Evolutionary conservation across 169 alveolate species (phyloP), one percentile per base, ranked within the genome.

Genomic region (Plasmodium yoelii): DNA sequence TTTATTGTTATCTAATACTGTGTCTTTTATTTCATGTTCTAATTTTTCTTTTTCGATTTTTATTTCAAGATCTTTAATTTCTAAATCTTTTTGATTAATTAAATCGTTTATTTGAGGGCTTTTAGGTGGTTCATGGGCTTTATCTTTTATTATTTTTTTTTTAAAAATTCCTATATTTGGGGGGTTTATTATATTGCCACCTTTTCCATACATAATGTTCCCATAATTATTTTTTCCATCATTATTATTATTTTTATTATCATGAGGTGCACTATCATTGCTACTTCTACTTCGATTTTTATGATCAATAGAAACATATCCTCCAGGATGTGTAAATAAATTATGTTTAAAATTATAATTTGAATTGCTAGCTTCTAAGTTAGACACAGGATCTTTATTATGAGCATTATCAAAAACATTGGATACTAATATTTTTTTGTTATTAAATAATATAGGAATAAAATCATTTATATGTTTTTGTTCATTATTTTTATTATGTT

Each of bases 51-150:
- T 77, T 49, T 77, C 70, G 12, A 77, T 63, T 51, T 46, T 57
- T n/a, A 1, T 65, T 77, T 77, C 88, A 34, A 77, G 22, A 13
- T 55, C 75, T 56, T 77, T 77, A 63, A 77, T 77, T 77, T 77
- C 63, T 63, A 63, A 46, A 77, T 77, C 77, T 44, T 77, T 77
- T 64, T 24, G 69, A 47, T 26, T 77, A 49, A 77, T 77, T 44
- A 77, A 55, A 63, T 77, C 77, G 47, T 77, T 77, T 15, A 77
- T 47, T 63, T 77, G 63, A 64, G 44, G 63, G 49, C 28, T 77
- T 51, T 12, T 64, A 5, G n/a, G 8, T 15, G 77, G 34, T 64
- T 49, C 61, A 28, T 15, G 77, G 9, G 28, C 2, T 39, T 77
- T 77, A 49, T 63, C 88, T 55, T 75, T 75, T 61, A 57, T 12